phyloP scores from a whole-genome alignment of 2,329 filamentous ascomycete genomes.

The Calonectria pseudoturangicola region DNA sequence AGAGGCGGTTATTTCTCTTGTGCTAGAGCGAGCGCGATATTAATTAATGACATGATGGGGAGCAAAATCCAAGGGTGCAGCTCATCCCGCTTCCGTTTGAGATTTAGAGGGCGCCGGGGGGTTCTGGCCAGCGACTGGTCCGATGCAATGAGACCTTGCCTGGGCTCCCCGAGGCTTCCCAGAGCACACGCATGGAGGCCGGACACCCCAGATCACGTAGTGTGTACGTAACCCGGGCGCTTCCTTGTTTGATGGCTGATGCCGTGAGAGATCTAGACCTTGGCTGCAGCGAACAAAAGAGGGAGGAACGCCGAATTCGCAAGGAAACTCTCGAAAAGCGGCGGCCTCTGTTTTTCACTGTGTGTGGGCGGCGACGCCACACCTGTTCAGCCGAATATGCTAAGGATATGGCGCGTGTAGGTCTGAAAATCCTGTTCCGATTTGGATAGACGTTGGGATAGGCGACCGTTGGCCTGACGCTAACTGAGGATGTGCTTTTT shows the following conservation, averaged over 20 bases:
- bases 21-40: slow-evolving; percentile 40
- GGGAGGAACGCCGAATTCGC: slow-evolving; percentile 13
- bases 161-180: slow-evolving; percentile 40
- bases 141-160: slow-evolving; percentile 35
- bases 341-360: background rate
- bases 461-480: background rate
- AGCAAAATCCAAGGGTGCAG: slow-evolving; percentile 37
- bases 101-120: slow-evolving; percentile 38
- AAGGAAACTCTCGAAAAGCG: slow-evolving; percentile 20
- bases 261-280: slow-evolving; percentile 25
- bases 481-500: background rate
- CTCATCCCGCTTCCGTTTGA: slow-evolving; percentile 54
- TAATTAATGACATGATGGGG: slow-evolving; percentile 39
- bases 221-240: slow-evolving; percentile 32
- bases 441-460: slow-evolving; percentile 9
- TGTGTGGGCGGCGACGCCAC: background rate
- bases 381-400: background rate
- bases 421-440: slow-evolving; percentile 13
- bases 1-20: slow-evolving; percentile 13
- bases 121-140: slow-evolving; percentile 40
- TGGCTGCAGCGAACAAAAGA: slow-evolving; percentile 13
- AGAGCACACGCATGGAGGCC: slow-evolving; percentile 32
- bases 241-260: slow-evolving; percentile 23
- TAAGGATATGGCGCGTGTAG: slow-evolving; percentile 3
- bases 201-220: slow-evolving; percentile 3